Base-by-base conservation (phyloP, 148 eudicot genomes). In the Nyssa sinensis region DNA sequence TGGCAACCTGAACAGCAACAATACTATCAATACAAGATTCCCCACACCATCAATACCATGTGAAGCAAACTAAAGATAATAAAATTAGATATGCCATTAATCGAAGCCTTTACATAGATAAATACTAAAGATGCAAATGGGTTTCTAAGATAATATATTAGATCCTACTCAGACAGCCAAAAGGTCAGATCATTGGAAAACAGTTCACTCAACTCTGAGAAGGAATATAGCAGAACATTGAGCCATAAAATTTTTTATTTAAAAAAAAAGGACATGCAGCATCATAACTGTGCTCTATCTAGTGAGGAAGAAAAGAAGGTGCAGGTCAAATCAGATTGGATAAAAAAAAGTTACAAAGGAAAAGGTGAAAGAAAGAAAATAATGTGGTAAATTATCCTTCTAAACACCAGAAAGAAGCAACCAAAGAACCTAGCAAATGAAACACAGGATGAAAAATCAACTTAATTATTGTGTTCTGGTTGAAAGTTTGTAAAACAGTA, bases 1-100 rank as follows among this genome's bases (percentile, higher is more conserved):
- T 82, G 90, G 85, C 89, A 81, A 69, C 93, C 98, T 96, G 85
- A 77, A 86, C 28, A 79, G 70, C 66, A 17, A 49, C 58, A 75
- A 69, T 34, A 61, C 30, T 5, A 12, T 32, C 3, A 41, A 27
- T 33, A 23, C 17, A 23, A 53, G 62, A 7, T 16, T 51, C 33
- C n/a, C 61, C 23, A 25, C 12, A 25, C n/a, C 2, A 62, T 73
- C 55, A 72, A 9, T 34, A 60, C 31, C 27, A 37, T 28, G 27
- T 21, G 24, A 41, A 12, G 61, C 32, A 25, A 63, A 51, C 1
- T 21, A 51, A n/a, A 65, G 37, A 23, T 6, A 37, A 41, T 21
- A 30, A 58, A 55, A 31, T 23, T 21, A 32, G 59, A 70, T 30
- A 16, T 11, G 12, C 3, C 32, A 25, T 58, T 23, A 55, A 25